Evolutionary conservation across 495 filamentous ascomycete species (phyloP), one percentile per base, ranked within the genome.

Genomic region (Podospora fimiseda): DNA sequence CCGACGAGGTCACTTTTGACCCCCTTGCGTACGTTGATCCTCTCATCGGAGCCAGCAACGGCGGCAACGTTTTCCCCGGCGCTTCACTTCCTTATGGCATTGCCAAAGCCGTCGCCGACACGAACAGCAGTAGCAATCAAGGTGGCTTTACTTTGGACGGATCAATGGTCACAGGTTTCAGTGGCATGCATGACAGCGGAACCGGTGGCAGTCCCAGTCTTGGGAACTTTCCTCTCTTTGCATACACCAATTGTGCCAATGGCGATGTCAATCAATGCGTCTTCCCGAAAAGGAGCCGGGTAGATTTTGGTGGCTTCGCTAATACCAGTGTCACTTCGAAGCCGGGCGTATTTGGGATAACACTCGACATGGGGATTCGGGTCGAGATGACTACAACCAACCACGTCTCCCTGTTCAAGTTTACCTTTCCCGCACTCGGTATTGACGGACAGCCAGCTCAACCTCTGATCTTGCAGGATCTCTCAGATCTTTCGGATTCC

Each of bases 51-150:
- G 77, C 74, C 18, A 75, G 72, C 45, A 77, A 80, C 61, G 82
- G 69, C 69, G 85, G 85, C 5, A 86, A 89, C 75, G 84, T 89
- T 15, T 90, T 90, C 49, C 73, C 86, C 1, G 87, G 87, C 2
- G 86, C 86, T 9, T 85, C 84, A 2, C 60, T 89, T 44, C 86
- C 86, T 0, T 90, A 85, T 64, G 74, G 86, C 43, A 87, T 90
- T 80, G 86, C 83, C 43, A 90, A 90, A 65, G 85, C 87, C 11
- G 84, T 88, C 1, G 81, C 87, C 41, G 87, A 91, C 61, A 84
- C 81, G 4, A 70, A 72, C 30, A 79, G 77, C 24, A 78, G 80
- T 49, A 73, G 69, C 53, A 86, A 86, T 40, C 83, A 88, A 61
- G 86, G 84, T 11, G 87, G 87, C 2, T 91, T 89, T 60, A 81